Evolutionary conservation across 1,139 yeast genomes (phyloP).

Genomic region (Suhomyces bokatorum): DNA sequence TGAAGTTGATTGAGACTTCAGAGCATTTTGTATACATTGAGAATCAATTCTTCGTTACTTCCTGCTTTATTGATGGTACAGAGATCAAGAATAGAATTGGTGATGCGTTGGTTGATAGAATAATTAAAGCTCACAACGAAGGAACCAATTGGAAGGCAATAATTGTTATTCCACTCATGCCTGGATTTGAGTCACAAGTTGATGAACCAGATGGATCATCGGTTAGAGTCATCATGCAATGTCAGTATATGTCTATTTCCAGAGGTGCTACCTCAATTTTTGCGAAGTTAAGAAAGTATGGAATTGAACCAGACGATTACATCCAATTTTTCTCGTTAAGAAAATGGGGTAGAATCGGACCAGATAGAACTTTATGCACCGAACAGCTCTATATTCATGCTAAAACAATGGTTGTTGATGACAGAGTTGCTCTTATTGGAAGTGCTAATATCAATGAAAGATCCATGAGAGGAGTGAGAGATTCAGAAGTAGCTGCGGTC

Average conservation of each 20-base stretch:
- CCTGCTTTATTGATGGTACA: slow-evolving; percentile 83
- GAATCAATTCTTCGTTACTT: slow-evolving; percentile 89
- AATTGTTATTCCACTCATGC: slow-evolving; percentile 92
- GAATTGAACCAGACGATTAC: slow-evolving; percentile 87
- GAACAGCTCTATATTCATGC: slow-evolving; percentile 96
- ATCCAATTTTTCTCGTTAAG: slow-evolving; percentile 89
- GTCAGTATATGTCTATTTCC: slow-evolving; percentile 91
- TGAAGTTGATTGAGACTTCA: slow-evolving; percentile 85
- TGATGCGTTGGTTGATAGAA: slow-evolving; percentile 93
- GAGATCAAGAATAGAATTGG: slow-evolving; percentile 88
- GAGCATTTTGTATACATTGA: slow-evolving; percentile 94
- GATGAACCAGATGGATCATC: slow-evolving; percentile 94
- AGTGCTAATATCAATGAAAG: slow-evolving; percentile 96
- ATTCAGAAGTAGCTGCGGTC: slow-evolving; percentile 89
- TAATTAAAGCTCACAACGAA: slow-evolving; percentile 80
- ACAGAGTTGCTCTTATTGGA: slow-evolving; percentile 88
- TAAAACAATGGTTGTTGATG: slow-evolving; percentile 91
- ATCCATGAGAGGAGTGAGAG: slow-evolving; percentile 90
- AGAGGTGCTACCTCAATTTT: slow-evolving; percentile 89
- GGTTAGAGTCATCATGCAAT: slow-evolving; percentile 93
- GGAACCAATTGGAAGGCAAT: slow-evolving; percentile 86
- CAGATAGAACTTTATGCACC: slow-evolving; percentile 69
- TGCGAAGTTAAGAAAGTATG: slow-evolving; percentile 73
- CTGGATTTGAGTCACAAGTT: slow-evolving; percentile 94
- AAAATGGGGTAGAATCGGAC: slow-evolving; percentile 94